Evolutionary conservation across 1,284 basidiomycete genomes (phyloP).

Genomic region (Cerioporus squamosus): DNA sequence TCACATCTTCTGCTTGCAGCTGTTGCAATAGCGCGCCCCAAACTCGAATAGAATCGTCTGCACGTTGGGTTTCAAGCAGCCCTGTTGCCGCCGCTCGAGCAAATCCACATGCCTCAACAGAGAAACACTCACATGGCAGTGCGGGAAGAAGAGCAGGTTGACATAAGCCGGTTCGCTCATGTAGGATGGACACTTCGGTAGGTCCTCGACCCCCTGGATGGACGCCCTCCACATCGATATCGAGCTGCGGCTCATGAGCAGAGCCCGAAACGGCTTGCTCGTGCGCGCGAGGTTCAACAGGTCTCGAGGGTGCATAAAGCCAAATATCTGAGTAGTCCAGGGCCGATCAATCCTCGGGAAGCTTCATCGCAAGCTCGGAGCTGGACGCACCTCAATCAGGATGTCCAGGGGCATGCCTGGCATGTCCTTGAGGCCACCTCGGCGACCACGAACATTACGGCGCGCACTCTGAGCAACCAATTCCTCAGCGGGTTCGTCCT

Average conservation of each 20-base stretch:
- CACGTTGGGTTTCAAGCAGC: neutral
- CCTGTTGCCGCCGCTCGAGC: neutral
- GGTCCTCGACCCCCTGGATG: conserved; percentile 11
- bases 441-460: neutral
- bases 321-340: conserved; percentile 47
- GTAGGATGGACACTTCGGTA: conserved; percentile 36
- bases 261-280: conserved; percentile 38
- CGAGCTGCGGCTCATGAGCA: conserved; percentile 42
- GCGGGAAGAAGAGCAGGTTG: conserved; percentile 28
- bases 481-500: too few species aligned
- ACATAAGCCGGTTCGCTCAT: conserved; percentile 38
- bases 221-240: conserved; percentile 47
- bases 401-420: conserved; percentile 6
- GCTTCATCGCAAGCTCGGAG: neutral
- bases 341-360: neutral
- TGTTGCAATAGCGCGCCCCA: neutral
- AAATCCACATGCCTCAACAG: too few species aligned
- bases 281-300: conserved; percentile 47
- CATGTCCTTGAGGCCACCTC: conserved; percentile 5
- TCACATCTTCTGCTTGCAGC: neutral
- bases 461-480: neutral
- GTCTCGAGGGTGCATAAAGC: conserved; percentile 49
- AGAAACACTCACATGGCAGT: conserved; percentile 4
- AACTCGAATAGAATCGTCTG: neutral
- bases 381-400: neutral